phyloP scores from a whole-genome alignment of 306 rosid genomes.

The Corylus americana region DNA sequence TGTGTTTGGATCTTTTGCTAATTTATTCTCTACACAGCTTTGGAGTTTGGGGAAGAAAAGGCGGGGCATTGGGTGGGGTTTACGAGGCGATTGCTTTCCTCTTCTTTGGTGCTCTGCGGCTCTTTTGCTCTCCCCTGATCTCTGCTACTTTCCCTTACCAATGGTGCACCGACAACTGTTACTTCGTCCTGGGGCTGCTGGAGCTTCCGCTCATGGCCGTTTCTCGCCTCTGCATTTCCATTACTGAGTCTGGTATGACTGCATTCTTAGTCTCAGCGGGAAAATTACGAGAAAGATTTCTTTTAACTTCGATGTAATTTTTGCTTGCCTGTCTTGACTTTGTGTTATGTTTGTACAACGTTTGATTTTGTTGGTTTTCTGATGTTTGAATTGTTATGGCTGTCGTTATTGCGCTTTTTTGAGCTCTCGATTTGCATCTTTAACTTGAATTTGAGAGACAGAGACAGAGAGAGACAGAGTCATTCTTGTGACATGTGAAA shows the following conservation, averaged over 20 bases:
- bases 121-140: slow-evolving; percentile 16
- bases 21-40: slow-evolving; percentile 37
- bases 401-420: neutral
- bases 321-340: neutral
- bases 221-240: slow-evolving; percentile 21
- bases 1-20: slow-evolving; percentile 15
- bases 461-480: neutral
- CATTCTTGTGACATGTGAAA: neutral
- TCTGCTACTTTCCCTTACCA: slow-evolving; percentile 9
- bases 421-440: slow-evolving; percentile 1
- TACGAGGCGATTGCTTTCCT: slow-evolving; percentile 21
- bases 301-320: neutral
- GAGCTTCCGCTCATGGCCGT: slow-evolving; percentile 25
- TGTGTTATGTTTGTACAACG: neutral
- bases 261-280: neutral
- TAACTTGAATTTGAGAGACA: neutral
- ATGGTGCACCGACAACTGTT: slow-evolving; percentile 64
- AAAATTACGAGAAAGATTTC: neutral
- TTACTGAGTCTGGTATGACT: slow-evolving; percentile 36
- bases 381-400: no score
- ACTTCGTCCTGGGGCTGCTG: slow-evolving; percentile 32
- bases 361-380: neutral
- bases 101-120: slow-evolving; percentile 16
- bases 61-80: slow-evolving; percentile 41
- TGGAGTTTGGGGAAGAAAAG: slow-evolving; percentile 30